Percentiles rank a stretch among this genome's conserved stretches.
Conservation (phyloP, 768 basidiomycete species). For the Russula olivacea region DNA sequence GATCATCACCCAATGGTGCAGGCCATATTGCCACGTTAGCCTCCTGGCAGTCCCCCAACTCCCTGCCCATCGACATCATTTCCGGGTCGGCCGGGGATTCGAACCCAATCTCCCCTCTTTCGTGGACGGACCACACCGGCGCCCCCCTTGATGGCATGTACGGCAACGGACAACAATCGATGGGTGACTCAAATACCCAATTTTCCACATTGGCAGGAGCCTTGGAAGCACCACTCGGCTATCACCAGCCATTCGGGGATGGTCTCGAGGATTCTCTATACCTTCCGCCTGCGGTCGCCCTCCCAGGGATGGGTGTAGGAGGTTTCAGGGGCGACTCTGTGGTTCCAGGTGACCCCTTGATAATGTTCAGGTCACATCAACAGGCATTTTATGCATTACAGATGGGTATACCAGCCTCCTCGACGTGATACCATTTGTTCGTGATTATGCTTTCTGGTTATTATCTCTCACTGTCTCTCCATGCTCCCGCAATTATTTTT, state of each 20-base stretch:
- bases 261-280: slow-evolving; percentile 11
- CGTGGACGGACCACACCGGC: neutral
- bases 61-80: neutral
- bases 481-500: neutral
- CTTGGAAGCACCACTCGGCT: slow-evolving; percentile 7
- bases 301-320: slow-evolving; percentile 6
- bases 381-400: slow-evolving; percentile 4
- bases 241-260: slow-evolving; percentile 19
- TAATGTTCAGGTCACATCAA: slow-evolving; percentile 9
- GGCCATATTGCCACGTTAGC: neutral
- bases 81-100: neutral
- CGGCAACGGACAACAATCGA: neutral
- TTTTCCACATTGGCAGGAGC: slow-evolving; percentile 8
- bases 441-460: neutral
- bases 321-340: neutral
- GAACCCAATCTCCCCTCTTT: neutral
- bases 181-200: neutral
- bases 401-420: neutral
- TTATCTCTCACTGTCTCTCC: neutral
- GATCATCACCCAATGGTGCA: neutral
- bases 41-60: neutral
- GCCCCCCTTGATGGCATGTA: neutral
- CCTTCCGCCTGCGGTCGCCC: neutral
- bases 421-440: slow-evolving; percentile 1
- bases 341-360: slow-evolving; percentile 1